These are phyloP conservation scores for Pyrenula massariospora DNA, from an alignment of 495 filamentous ascomycete species.

Conservation along the genomic window DNA sequence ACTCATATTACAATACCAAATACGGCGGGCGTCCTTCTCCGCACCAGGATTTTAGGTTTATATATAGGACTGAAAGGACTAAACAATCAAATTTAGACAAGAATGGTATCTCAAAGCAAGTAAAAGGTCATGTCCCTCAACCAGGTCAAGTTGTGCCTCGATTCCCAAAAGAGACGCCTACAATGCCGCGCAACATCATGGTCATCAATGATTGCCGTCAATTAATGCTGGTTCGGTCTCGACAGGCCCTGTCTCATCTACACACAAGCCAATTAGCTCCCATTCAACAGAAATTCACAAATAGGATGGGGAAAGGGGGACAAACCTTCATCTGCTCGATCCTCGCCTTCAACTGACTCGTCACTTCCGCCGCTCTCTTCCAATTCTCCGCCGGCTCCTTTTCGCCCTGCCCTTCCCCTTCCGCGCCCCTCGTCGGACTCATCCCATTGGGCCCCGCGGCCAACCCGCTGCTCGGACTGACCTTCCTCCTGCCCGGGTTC, in stretches of 20 bases:
- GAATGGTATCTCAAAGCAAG: too few relatives aligned
- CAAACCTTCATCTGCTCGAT: conserved; percentile 82
- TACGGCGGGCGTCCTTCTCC: too few relatives aligned
- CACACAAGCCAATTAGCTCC: conserved; percentile 3
- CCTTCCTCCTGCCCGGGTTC: conserved; percentile 46
- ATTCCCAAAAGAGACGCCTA: too few relatives aligned
- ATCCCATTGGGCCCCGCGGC: conserved; percentile 18
- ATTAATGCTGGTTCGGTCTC: conserved; percentile 27
- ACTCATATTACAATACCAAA: too few relatives aligned
- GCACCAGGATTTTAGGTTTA: too few relatives aligned
- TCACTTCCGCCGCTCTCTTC: conserved; percentile 97
- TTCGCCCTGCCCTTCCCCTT: conserved; percentile 1
- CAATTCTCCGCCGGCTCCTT: conserved; percentile 76
- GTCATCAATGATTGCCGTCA: too few relatives aligned
- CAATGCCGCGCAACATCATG: too few relatives aligned
- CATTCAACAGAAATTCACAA: background rate
- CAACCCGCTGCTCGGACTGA: conserved; percentile 33
- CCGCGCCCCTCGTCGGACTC: conserved; percentile 12
- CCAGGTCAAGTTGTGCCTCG: too few relatives aligned
- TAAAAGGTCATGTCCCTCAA: too few relatives aligned
- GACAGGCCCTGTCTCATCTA: conserved; percentile 33
- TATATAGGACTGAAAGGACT: too few relatives aligned
- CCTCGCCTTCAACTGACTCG: conserved; percentile 87
- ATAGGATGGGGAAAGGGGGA: conserved; percentile 2
- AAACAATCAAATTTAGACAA: too few relatives aligned